Evolutionary conservation across 805 yeast species (phyloP).

Genomic region (Scheffersomyces lignosus): DNA sequence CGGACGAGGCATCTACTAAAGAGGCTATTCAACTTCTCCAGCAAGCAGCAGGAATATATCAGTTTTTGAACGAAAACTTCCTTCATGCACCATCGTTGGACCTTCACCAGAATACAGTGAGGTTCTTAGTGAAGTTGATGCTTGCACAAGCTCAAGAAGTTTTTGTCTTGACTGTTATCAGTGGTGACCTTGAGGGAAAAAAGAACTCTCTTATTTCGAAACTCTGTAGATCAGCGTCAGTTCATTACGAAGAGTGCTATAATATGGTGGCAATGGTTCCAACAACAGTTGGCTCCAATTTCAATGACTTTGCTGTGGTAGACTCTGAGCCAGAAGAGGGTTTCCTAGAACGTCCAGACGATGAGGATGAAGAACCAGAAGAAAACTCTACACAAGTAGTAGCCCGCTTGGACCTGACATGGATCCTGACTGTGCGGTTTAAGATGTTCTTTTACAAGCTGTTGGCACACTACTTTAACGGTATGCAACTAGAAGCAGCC

Average conservation of each 20-base stretch:
- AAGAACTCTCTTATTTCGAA: conserved; percentile 75
- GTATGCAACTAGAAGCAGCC: conserved; percentile 51
- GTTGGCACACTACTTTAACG: conserved; percentile 60
- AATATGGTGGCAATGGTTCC: conserved; percentile 36
- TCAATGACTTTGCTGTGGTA: conserved; percentile 16
- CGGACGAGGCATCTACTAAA: conserved; percentile 42
- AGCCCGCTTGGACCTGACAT: conserved; percentile 39
- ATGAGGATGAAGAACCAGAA: conserved; percentile 8
- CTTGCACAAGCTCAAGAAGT: conserved; percentile 89
- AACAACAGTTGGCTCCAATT: conserved; percentile 10
- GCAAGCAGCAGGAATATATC: conserved; percentile 75
- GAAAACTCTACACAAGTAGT: conserved; percentile 13
- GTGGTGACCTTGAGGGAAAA: conserved; percentile 46
- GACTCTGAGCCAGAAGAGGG: conserved; percentile 29
- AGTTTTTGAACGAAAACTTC: conserved; percentile 74
- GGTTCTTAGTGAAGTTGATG: conserved; percentile 62
- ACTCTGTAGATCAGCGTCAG: conserved; percentile 63
- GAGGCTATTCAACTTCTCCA: conserved; percentile 61
- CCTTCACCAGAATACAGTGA: conserved; percentile 64
- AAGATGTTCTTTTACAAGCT: conserved; percentile 59
- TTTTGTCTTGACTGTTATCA: conserved; percentile 63
- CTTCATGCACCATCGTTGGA: conserved; percentile 87
- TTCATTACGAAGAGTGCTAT: conserved; percentile 53
- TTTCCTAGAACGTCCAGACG: conserved; percentile 14
- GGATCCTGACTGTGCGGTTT: conserved; percentile 52